A percentile compares a stretch with the other conserved stretches of the same genome.
phyloP scores from a whole-genome alignment of 2,329 filamentous ascomycete genomes.

The Stachybotrys chlorohalonatus region DNA sequence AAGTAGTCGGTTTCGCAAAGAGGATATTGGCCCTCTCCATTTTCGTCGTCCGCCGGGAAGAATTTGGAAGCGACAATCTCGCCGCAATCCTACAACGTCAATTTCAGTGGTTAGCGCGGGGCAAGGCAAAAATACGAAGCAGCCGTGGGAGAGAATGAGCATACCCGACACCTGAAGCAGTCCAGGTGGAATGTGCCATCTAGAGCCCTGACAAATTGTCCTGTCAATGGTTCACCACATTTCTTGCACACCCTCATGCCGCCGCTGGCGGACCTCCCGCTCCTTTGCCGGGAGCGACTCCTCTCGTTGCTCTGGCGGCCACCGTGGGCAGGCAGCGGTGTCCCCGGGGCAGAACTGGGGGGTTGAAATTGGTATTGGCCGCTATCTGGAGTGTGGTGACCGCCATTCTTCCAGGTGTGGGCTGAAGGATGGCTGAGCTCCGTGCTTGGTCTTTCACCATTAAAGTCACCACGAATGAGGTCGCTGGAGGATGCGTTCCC shows the following conservation, averaged over 20 bases:
- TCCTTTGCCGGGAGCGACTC: slow-evolving; percentile 45
- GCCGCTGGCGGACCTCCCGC: slow-evolving; percentile 47
- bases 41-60: slow-evolving; percentile 90
- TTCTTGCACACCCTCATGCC: slow-evolving; percentile 69
- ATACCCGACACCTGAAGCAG: slow-evolving; percentile 94
- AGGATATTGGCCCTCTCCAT: slow-evolving; percentile 79
- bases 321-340: slow-evolving; percentile 18
- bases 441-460: slow-evolving; percentile 14
- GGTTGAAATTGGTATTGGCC: slow-evolving; percentile 20
- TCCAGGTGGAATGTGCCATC: slow-evolving; percentile 94
- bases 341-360: slow-evolving; percentile 23
- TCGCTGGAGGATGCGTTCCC: slow-evolving; percentile 31
- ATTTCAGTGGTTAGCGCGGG: slow-evolving; percentile 5
- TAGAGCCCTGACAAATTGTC: slow-evolving; percentile 90
- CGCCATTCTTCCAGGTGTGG: slow-evolving; percentile 26
- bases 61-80: slow-evolving; percentile 98
- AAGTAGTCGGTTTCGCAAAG: slow-evolving; percentile 99
- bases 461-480: slow-evolving; percentile 21
- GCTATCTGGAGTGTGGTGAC: slow-evolving; percentile 26
- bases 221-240: slow-evolving; percentile 78
- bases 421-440: slow-evolving; percentile 23
- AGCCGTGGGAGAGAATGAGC: not conserved
- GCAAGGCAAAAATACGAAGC: slow-evolving; percentile 1
- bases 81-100: slow-evolving; percentile 69
- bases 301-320: slow-evolving; percentile 44